These are phyloP conservation scores for Teunomyces pallodes DNA, from an alignment of 805 yeast species.

Conservation along the genomic window DNA sequence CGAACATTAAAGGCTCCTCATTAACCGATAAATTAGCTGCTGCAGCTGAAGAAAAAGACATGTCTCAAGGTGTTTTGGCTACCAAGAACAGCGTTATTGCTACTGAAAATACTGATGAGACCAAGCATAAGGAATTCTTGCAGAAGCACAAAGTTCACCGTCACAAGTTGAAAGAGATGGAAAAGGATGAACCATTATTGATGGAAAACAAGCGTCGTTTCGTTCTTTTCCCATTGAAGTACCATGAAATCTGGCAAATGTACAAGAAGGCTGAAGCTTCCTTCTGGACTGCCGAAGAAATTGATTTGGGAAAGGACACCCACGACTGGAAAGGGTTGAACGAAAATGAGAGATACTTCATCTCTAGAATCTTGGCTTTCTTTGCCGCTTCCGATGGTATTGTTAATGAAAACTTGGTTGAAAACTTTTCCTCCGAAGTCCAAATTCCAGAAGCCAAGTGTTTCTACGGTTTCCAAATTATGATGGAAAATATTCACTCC, in stretches of 20 bases:
- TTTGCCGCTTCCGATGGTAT: slow-evolving; percentile 99
- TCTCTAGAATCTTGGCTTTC: slow-evolving; percentile 92
- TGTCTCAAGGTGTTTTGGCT: slow-evolving; percentile 18
- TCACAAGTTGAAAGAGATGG: slow-evolving; percentile 67
- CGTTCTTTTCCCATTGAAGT: slow-evolving; percentile 93
- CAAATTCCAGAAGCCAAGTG: slow-evolving; percentile 97
- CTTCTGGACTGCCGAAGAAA: slow-evolving; percentile 99
- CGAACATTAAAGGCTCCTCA: slow-evolving; percentile 30
- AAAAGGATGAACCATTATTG: slow-evolving; percentile 86
- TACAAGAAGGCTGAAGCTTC: slow-evolving; percentile 99
- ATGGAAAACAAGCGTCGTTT: slow-evolving; percentile 82
- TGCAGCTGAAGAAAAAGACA: slow-evolving; percentile 36
- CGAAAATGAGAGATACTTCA: slow-evolving; percentile 88
- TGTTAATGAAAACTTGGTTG: slow-evolving; percentile 95
- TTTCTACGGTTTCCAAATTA: slow-evolving; percentile 98
- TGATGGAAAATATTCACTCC: slow-evolving; percentile 99
- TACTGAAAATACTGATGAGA: slow-evolving; percentile 20
- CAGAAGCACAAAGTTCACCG: slow-evolving; percentile 66
- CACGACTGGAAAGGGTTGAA: slow-evolving; percentile 90
- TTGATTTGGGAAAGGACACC: slow-evolving; percentile 87
- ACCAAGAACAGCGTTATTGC: slow-evolving; percentile 18
- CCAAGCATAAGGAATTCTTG: slow-evolving; percentile 55
- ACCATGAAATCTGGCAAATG: slow-evolving; percentile 98
- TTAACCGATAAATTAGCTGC: slow-evolving; percentile 44
- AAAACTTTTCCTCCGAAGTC: slow-evolving; percentile 95